phyloP scores from a whole-genome alignment of 768 basidiomycete genomes.

The Collybia mongolica region DNA sequence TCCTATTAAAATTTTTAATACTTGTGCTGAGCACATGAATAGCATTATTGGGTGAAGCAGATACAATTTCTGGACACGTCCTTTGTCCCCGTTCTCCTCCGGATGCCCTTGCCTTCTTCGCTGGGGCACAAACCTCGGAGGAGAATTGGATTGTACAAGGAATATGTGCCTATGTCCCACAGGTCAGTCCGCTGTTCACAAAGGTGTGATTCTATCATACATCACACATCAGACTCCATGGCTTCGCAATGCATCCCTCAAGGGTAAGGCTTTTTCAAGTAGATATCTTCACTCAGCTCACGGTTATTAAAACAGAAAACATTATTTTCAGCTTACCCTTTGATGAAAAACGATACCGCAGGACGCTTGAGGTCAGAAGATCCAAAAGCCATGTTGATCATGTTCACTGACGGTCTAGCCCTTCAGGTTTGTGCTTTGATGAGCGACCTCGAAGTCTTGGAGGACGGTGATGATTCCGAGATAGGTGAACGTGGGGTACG shows the following conservation, averaged over 20 bases:
- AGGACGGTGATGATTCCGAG: slow-evolving; percentile 86
- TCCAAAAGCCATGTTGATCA: slow-evolving; percentile 17
- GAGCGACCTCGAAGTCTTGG: slow-evolving; percentile 75
- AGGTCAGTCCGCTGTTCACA: slow-evolving; percentile 44
- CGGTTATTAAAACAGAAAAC: slow-evolving; percentile 33
- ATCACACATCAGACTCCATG: slow-evolving; percentile 43
- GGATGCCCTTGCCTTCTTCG: slow-evolving; percentile 66
- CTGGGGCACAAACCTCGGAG: slow-evolving; percentile 33
- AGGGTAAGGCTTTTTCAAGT: slow-evolving; percentile 24
- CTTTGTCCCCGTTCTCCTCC: slow-evolving; percentile 84
- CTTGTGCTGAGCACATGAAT: slow-evolving; percentile 11
- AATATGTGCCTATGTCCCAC: slow-evolving; percentile 86
- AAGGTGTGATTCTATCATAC: slow-evolving; percentile 17
- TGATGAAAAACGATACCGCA: slow-evolving; percentile 68
- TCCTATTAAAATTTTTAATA: neutral
- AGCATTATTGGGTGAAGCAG: slow-evolving; percentile 87
- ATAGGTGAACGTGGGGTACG: slow-evolving; percentile 83
- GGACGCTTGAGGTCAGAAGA: slow-evolving; percentile 69
- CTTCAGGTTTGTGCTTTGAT: slow-evolving; percentile 58
- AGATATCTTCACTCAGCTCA: neutral
- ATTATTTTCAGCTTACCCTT: slow-evolving; percentile 75
- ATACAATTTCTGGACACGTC: slow-evolving; percentile 78
- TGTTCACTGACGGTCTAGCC: slow-evolving; percentile 1
- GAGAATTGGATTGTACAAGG: slow-evolving; percentile 78
- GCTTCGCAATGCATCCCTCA: slow-evolving; percentile 72